These are phyloP conservation scores for Quercus cerris DNA, from an alignment of 306 rosid species.

Conservation along the genomic window DNA sequence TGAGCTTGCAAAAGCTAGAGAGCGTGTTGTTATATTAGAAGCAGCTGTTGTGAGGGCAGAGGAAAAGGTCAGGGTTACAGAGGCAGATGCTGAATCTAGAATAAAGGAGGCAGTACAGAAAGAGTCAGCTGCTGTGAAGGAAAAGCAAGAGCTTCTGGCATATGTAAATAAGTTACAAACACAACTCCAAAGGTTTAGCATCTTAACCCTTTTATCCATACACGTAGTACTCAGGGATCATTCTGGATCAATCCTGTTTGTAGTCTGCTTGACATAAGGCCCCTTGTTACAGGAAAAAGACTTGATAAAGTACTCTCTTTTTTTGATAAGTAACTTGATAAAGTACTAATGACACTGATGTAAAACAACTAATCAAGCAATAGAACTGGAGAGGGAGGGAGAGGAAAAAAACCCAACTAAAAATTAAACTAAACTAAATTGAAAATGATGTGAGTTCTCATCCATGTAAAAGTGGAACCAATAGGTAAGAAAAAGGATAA, in stretches of 20 bases:
- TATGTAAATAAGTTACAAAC: constrained; percentile 76
- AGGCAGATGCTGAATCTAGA: constrained; percentile 72
- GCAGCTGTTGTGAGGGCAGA: constrained; percentile 85
- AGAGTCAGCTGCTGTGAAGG: constrained; percentile 61
- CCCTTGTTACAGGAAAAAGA: neutral
- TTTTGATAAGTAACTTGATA: neutral
- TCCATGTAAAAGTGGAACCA: neutral
- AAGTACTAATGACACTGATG: neutral
- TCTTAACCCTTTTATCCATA: constrained; percentile 26
- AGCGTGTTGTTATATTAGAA: constrained; percentile 81
- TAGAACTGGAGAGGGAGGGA: neutral
- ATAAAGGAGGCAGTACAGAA: constrained; percentile 79
- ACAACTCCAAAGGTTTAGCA: constrained; percentile 81
- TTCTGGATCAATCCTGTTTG: constrained; percentile 4
- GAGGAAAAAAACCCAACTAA: no score
- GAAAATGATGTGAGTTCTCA: neutral
- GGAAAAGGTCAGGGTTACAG: constrained; percentile 86
- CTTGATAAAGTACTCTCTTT: neutral
- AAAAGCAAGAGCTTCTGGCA: constrained; percentile 83
- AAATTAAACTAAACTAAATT: neutral
- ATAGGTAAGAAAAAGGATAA: neutral
- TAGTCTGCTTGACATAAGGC: neutral
- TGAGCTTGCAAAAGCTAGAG: constrained; percentile 96
- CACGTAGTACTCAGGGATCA: neutral
- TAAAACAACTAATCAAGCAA: neutral